Evolutionary conservation across 2,329 filamentous ascomycete species (phyloP).

Genomic region (Mycosphaerella arachidis): DNA sequence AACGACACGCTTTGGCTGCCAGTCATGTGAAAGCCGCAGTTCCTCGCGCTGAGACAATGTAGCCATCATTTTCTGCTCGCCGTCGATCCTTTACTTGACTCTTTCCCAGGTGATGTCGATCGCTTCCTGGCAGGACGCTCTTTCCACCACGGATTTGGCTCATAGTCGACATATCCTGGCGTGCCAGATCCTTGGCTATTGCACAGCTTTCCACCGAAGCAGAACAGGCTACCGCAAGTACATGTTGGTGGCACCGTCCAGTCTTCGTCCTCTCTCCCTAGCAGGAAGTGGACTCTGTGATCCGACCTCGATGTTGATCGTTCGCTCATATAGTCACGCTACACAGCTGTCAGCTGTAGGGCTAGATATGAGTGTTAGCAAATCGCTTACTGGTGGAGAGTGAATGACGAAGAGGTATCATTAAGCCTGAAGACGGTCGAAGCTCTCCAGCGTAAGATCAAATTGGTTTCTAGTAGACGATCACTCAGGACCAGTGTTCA

Average conservation of each 20-base stretch:
- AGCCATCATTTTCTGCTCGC: neutral
- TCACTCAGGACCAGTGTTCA: neutral
- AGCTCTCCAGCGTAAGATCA: neutral
- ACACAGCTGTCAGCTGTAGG: neutral
- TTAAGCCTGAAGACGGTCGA: neutral
- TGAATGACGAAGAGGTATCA: neutral
- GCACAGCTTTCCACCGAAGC: conserved; percentile 5
- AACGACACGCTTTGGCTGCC: too few relatives aligned
- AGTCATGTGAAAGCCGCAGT: too few relatives aligned
- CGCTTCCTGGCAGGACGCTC: neutral
- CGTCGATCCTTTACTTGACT: neutral
- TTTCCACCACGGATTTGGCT: conserved; percentile 7
- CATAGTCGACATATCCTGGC: conserved; percentile 4
- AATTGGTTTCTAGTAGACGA: neutral
- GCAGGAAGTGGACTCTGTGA: conserved; percentile 7
- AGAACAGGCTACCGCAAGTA: conserved; percentile 7
- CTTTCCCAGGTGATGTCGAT: neutral
- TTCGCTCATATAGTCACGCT: neutral
- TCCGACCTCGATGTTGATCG: neutral
- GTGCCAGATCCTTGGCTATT: conserved; percentile 3
- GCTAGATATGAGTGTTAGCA: neutral
- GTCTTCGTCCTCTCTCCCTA: neutral
- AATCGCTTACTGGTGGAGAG: neutral
- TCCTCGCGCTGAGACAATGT: too few relatives aligned
- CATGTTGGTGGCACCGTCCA: conserved; percentile 3